phyloP scores from a whole-genome alignment of 2,329 filamentous ascomycete genomes.

The Metarhizium humberi region DNA sequence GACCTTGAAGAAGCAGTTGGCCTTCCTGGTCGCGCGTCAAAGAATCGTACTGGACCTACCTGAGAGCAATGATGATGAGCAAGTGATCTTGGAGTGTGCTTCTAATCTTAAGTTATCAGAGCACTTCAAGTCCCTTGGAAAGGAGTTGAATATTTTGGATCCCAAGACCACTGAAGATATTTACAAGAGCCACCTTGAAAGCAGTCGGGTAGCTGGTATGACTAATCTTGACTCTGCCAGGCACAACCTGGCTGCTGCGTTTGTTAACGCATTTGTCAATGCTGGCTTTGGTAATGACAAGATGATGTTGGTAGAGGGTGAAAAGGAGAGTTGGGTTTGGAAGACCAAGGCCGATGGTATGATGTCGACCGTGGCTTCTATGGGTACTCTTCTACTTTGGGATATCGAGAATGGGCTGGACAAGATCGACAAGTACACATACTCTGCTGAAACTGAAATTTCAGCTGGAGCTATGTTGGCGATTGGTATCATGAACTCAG shows the following conservation, averaged over 20 bases:
- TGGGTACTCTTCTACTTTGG: conserved; percentile 88
- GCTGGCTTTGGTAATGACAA: conserved; percentile 93
- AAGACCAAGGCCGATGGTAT: conserved; percentile 98
- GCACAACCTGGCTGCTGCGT: conserved; percentile 90
- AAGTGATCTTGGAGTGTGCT: conserved; percentile 71
- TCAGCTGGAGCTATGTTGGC: conserved; percentile 87
- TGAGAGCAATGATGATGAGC: conserved; percentile 58
- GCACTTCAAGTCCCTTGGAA: conserved; percentile 87
- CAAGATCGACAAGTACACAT: conserved; percentile 91
- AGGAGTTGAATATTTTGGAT: conserved; percentile 93
- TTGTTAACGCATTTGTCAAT: conserved; percentile 96
- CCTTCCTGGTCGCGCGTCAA: conserved; percentile 85
- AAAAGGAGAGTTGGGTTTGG: conserved; percentile 94
- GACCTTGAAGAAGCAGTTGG: conserved; percentile 83
- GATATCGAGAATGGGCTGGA: conserved; percentile 88
- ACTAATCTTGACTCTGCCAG: conserved; percentile 92
- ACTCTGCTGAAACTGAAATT: conserved; percentile 69
- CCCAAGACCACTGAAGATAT: conserved; percentile 97
- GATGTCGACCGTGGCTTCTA: conserved; percentile 89
- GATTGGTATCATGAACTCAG: conserved; percentile 92
- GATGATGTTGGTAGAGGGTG: conserved; percentile 87
- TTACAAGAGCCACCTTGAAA: conserved; percentile 98
- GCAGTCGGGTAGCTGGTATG: conserved; percentile 81
- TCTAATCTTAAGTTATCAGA: conserved; percentile 83
- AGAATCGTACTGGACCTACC: conserved; percentile 71